phyloP scores from a whole-genome alignment of 345 rosid genomes.

The Sisymbrium irio region DNA sequence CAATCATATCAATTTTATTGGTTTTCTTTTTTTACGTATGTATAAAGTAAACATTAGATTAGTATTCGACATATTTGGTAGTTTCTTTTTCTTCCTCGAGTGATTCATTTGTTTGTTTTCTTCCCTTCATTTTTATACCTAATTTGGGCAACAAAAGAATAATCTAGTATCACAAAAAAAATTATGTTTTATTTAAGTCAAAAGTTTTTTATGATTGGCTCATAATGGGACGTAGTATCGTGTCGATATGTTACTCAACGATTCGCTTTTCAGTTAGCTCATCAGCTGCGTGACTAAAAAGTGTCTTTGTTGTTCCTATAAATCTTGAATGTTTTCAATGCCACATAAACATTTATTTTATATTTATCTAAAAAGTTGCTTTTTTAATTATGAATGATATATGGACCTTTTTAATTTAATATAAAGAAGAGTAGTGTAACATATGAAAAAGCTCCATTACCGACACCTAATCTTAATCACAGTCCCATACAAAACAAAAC shows the following conservation, averaged over 20 bases:
- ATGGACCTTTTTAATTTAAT: not conserved
- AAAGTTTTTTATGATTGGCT: constrained; percentile 15
- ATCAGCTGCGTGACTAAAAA: constrained; percentile 19
- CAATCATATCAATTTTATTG: no score
- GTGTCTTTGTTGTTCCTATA: not conserved
- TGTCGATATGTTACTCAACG: constrained; percentile 29
- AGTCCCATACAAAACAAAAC: constrained; percentile 22
- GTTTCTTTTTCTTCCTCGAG: not conserved
- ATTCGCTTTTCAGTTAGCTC: constrained; percentile 33
- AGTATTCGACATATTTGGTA: constrained; percentile 4
- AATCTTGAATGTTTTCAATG: not conserved
- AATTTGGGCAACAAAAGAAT: not conserved
- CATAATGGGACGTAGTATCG: constrained; percentile 12
- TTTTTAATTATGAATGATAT: not conserved
- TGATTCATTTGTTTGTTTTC: constrained; percentile 1
- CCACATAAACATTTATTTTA: not conserved
- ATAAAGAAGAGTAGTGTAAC: not conserved
- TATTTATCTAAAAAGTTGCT: not conserved
- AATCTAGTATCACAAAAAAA: not conserved
- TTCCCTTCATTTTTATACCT: not conserved
- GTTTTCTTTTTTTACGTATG: constrained; percentile 3
- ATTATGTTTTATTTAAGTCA: not conserved
- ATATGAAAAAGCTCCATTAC: constrained; percentile 16
- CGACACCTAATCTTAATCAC: constrained; percentile 28
- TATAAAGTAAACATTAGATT: not conserved